Base-by-base conservation (phyloP, 2,329 filamentous ascomycete species). In the Periconia macrospinosa region DNA sequence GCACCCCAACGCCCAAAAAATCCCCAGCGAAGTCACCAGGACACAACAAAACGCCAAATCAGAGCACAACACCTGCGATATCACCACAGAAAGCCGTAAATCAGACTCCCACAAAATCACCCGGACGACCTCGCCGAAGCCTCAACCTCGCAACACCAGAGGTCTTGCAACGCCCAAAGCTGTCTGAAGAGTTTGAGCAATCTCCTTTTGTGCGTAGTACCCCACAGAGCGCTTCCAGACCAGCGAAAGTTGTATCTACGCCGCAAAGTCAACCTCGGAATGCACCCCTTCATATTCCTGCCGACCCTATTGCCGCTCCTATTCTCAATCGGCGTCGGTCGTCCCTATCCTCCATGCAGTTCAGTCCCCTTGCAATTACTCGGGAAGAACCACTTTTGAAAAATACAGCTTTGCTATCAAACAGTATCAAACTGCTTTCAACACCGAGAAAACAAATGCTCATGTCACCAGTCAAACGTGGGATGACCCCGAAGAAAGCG, bases 361-460 rank as follows among this genome's bases (percentile, higher is more conserved):
- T 72, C 57, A 74, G 71, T 42, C 71, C 71, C 40, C 56, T 74
- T 44, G 63, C 62, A 17, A 57, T 58, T 10, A 56, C 59, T 13
- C 61, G 60, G 19, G 67, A 69, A 40, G 70, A 72, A 23, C 61
- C 66, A 13, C 54, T 59, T 2, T 52, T 73, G 19, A 71, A 69
- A 53, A 73, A 64, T 49, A 67, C 67, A 7, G 57, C 65, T n/a
- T 30, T 72, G 23, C 52, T 78, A 19, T 67, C 71, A 8, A 76
- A 78, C 54, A 78, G 71, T 37, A 78, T 81, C 61, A 79, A 76
- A 53, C 65, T 79, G 15, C 70, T 81, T 47, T 78, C 76, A 0
- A 81, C 79, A 0, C 79, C 79, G 6, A 68, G 78, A 43, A 81
- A 81, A 57, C 77, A 80, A 54, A 70, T 70, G 6, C 57, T 72